These are phyloP conservation scores for Gliomastix tumulicola DNA, from an alignment of 2,329 filamentous ascomycete genomes.

Conservation along the genomic window DNA sequence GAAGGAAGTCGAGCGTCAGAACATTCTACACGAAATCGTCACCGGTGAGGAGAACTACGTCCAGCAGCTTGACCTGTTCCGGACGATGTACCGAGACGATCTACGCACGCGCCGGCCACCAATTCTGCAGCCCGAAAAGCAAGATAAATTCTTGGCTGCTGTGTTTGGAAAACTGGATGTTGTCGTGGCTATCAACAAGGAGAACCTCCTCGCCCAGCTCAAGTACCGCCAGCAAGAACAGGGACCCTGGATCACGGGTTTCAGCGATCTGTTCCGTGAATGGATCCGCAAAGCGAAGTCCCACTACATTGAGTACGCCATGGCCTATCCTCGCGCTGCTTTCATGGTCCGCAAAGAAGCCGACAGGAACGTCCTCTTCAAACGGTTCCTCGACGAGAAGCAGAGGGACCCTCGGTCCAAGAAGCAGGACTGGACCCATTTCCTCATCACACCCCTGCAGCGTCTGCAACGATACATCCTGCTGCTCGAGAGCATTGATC, in stretches of 20 bases:
- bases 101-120: slow-evolving; percentile 66
- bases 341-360: slow-evolving; percentile 79
- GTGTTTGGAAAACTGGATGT: slow-evolving; percentile 90
- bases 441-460: slow-evolving; percentile 87
- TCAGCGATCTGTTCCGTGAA: slow-evolving; percentile 95
- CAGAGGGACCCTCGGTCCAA: slow-evolving; percentile 72
- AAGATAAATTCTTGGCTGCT: slow-evolving; percentile 71
- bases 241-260: slow-evolving; percentile 87
- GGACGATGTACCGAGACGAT: slow-evolving; percentile 78
- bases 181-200: slow-evolving; percentile 86
- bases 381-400: slow-evolving; percentile 74
- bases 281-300: slow-evolving; percentile 93
- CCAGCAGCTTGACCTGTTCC: slow-evolving; percentile 79
- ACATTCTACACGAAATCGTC: slow-evolving; percentile 91
- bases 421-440: slow-evolving; percentile 89
- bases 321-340: slow-evolving; percentile 75
- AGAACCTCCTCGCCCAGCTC: slow-evolving; percentile 83
- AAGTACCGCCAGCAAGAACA: slow-evolving; percentile 97
- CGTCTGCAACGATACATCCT: slow-evolving; percentile 85
- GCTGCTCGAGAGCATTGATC: slow-evolving; percentile 73
- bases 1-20: slow-evolving; percentile 90
- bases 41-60: slow-evolving; percentile 90
- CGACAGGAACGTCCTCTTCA: slow-evolving; percentile 79
- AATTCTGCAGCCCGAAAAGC: slow-evolving; percentile 71
- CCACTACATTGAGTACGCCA: slow-evolving; percentile 88